These are phyloP conservation scores for Oehlia diaphana DNA, from an alignment of 192 early-diverging fungal species.

Conservation along the genomic window DNA sequence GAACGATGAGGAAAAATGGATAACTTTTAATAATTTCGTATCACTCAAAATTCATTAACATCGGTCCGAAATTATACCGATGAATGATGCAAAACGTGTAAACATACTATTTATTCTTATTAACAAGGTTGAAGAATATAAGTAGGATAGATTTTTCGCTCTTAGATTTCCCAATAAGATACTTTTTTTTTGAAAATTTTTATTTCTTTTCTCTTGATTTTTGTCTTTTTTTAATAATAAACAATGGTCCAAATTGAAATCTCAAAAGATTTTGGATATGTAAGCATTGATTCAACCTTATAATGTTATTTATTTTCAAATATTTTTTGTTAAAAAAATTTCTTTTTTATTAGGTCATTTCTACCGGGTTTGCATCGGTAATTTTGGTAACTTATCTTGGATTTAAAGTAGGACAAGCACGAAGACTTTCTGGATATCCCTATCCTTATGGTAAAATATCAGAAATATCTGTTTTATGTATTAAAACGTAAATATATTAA, in stretches of 20 bases:
- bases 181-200: no score
- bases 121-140: no score
- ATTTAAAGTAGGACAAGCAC: constrained; percentile 49
- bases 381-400: constrained; percentile 49
- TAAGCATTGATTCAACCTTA: not conserved
- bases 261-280: constrained; percentile 21
- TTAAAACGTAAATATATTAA: not conserved
- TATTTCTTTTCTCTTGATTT: no score
- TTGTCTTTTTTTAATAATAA: not conserved
- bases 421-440: constrained; percentile 61
- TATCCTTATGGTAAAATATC: constrained; percentile 62
- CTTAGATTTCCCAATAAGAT: no score
- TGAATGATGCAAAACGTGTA: no score
- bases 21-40: no score
- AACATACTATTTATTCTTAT: no score
- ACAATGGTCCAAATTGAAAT: constrained; percentile 1
- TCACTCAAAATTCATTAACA: no score
- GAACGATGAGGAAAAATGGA: no score
- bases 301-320: not conserved
- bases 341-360: constrained; percentile 39
- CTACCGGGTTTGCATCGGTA: constrained; percentile 35
- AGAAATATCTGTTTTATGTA: not conserved
- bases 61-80: no score
- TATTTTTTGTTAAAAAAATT: not conserved
- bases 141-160: no score